Base-by-base conservation (phyloP, 2,329 filamentous ascomycete species). In the Colletotrichum sp. region DNA sequence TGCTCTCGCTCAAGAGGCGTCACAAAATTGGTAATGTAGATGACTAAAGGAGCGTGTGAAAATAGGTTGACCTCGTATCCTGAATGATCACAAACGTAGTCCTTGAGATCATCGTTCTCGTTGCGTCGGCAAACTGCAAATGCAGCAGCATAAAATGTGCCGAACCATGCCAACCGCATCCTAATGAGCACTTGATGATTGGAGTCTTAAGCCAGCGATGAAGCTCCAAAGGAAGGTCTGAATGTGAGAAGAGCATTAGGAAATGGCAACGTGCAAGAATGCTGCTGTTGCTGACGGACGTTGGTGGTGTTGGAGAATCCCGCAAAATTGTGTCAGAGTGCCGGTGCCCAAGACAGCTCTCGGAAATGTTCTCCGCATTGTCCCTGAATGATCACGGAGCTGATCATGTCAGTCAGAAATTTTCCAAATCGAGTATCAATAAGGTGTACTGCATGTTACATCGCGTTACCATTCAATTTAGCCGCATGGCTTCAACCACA, bases 21-120 rank as follows among this genome's bases (percentile, higher is more conserved):
- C 36, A 86, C 72, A 73, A 86, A 86, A 43, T 81, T 77, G 29
- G 78, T 78, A 11, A 85, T 79, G 61, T 86, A 86, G 36, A 85
- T 81, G 15, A 86, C 82, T 8, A 85, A 72, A 2, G 84, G 84
- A 21, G 82, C 83, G 62, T 79, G 79, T 15, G 82, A 84, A 57
- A 82, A 76, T n/a, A 83, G 76, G 34, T 81, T 78, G 16, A 78
- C 78, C 57, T 80, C 76, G 58, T 83, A 83, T 36, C 77, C 76
- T 16, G 81, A 80, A 67, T 83, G 81, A 58, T 78, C 75, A 70
- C 82, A 83, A 7, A 27, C 27, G 36, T 67, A 75, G n/a, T 76
- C 75, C 21, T 76, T 71, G 21, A 65, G 66, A n/a, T 55, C 51
- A 15, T 62, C 31, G 9, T 36, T 38, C 18, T 59, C 18, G 18